Conservation (phyloP, 768 basidiomycete genomes). For the Pleurotus ostreatus region DNA sequence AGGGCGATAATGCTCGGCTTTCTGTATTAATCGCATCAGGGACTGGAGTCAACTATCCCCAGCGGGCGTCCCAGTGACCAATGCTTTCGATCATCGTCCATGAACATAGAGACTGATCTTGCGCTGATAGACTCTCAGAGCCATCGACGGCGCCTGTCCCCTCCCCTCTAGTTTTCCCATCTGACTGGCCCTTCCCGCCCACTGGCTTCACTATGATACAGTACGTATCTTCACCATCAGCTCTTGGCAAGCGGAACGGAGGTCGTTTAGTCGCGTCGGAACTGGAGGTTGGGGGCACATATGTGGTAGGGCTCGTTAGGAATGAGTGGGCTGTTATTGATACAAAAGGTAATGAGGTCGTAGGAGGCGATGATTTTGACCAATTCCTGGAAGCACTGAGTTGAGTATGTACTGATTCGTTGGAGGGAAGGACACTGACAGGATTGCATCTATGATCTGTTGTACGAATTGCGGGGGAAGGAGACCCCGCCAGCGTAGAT, state of each 20-base stretch:
- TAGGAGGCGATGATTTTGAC: background rate
- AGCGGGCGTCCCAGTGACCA: slow-evolving; percentile 34
- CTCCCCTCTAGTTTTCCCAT: background rate
- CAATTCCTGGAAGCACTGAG: background rate
- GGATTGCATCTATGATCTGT: slow-evolving; percentile 39
- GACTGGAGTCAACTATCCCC: slow-evolving; percentile 22
- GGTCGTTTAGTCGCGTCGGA: background rate
- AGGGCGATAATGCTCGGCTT: no score
- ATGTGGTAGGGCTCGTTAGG: slow-evolving; percentile 45
- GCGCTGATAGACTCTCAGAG: background rate
- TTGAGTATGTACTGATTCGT: background rate
- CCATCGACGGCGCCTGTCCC: background rate
- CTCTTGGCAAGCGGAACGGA: slow-evolving; percentile 28
- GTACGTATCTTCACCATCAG: slow-evolving; percentile 52
- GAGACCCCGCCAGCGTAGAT: slow-evolving; percentile 60
- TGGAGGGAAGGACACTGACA: slow-evolving; percentile 26
- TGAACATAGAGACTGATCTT: background rate
- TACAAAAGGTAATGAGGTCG: slow-evolving; percentile 28
- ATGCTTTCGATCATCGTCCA: slow-evolving; percentile 47
- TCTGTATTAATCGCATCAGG: no score
- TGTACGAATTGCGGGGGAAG: slow-evolving; percentile 50
- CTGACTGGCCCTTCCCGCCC: background rate
- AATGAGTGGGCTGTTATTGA: slow-evolving; percentile 41
- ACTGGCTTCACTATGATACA: slow-evolving; percentile 33
- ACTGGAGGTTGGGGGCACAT: slow-evolving; percentile 30